Base-by-base conservation (phyloP, 176 grass and related monocot species). In the Elymus sibiricus region DNA sequence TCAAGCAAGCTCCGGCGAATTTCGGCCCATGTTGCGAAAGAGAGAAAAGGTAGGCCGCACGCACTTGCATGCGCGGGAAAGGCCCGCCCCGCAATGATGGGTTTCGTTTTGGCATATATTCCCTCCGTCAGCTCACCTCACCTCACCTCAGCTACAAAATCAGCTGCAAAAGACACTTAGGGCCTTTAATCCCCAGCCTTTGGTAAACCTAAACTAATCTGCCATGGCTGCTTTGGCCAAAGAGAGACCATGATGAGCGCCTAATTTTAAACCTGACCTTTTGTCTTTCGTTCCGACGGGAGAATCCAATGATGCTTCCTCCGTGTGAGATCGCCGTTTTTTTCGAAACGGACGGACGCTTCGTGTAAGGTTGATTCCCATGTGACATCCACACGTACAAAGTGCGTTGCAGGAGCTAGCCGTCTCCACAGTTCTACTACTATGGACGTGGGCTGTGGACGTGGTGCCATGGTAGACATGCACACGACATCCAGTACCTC, bases 41-140 rank as follows among this genome's bases (percentile, higher is more conserved):
- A 82, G 66, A 62, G 16, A 63, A 51, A 42, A 64, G 21, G 72
- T 28, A 75, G 34, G 69, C 14, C 12, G 85, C 89, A 78, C 88
- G 88, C 72, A 84, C 10, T 84, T 76, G 81, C 85, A 79, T 42
- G 84, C 66, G 62, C 63, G 80, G 58, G 77, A 85, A 88, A 91
- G 85, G 82, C 62, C 89, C 81, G 89, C 51, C 77, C 26, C 61
- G 86, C 49, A 88, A 88, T 84, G 89, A 91, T 91, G 81, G 82
- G 38, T 80, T 56, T 81, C 68, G 49, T 91, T 87, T 84, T 75
- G 69, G 89, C 89, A 91, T 85, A 87, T 91, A 91, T 91, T 91
- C 88, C 78, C 74, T 11, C 58, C 2, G 42, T 75, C 12, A 53
- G 13, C 58, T 77, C 19, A 59, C 32, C 32, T 75, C 12, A 53